Evolutionary conservation across 2,329 filamentous ascomycete genomes (phyloP).

Genomic region (Penicillium freii): DNA sequence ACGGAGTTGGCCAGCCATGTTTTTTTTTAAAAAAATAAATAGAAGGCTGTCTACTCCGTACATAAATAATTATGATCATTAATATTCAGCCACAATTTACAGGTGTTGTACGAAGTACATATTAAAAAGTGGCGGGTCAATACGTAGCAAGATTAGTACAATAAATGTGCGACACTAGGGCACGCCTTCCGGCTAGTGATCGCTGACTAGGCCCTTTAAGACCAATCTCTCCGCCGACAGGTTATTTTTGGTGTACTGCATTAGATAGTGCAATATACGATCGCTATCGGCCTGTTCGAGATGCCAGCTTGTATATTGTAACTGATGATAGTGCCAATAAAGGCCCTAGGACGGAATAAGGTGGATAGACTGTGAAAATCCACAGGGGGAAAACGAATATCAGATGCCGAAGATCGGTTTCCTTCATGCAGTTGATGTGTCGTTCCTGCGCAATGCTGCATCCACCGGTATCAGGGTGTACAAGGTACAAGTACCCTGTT

Average conservation of each 20-base stretch:
- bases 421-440: constrained; percentile 13
- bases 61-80: constrained; percentile 1
- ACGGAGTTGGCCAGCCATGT: not conserved
- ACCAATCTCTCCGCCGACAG: constrained; percentile 3
- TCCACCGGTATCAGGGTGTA: not conserved
- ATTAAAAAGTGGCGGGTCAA: constrained; percentile 12
- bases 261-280: not conserved
- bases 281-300: not conserved
- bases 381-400: not conserved
- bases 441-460: constrained; percentile 15
- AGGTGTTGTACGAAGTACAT: constrained; percentile 1
- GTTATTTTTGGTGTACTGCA: constrained; percentile 20
- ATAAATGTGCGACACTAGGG: constrained; percentile 26
- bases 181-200: constrained; percentile 18
- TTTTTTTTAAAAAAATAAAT: not conserved
- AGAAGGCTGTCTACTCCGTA: not conserved
- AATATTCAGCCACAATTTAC: constrained; percentile 19
- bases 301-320: not conserved
- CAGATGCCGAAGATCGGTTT: not conserved
- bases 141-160: constrained; percentile 9
- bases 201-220: constrained; percentile 18
- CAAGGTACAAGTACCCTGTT: not conserved
- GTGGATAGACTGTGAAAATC: not conserved
- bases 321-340: not conserved
- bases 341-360: not conserved